Evolutionary conservation across 2,329 filamentous ascomycete genomes (phyloP).

Genomic region (Biscogniauxia marginata): DNA sequence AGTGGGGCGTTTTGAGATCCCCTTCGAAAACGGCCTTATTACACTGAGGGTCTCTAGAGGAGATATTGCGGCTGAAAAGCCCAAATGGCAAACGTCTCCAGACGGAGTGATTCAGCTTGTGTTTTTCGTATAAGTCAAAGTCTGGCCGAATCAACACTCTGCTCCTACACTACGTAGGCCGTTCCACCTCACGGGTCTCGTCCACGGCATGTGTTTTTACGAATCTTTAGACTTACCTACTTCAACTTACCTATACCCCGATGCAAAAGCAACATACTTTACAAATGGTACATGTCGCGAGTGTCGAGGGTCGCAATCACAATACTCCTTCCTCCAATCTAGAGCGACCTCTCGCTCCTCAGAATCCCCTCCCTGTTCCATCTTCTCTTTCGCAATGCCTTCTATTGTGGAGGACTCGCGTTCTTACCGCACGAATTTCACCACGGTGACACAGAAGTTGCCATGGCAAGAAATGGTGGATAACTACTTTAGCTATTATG

Average conservation of each 20-base stretch:
- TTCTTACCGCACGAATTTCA: slow-evolving; percentile 20
- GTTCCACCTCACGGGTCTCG: background rate
- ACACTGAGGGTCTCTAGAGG: background rate
- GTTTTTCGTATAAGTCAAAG: background rate
- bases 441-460: slow-evolving; percentile 19
- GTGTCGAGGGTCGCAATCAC: slow-evolving; percentile 7
- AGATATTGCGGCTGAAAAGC: background rate
- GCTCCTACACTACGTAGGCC: background rate
- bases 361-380: background rate
- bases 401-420: slow-evolving; percentile 23
- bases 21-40: background rate
- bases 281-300: slow-evolving; percentile 17
- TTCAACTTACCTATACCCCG: background rate
- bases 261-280: slow-evolving; percentile 3
- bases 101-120: background rate
- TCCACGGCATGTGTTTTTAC: slow-evolving; percentile 3
- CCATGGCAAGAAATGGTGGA: slow-evolving; percentile 28
- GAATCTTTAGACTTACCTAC: background rate
- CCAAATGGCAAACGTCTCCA: background rate
- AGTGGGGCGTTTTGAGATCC: background rate
- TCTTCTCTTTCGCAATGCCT: slow-evolving; percentile 10
- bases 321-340: slow-evolving; percentile 8
- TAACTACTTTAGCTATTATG: slow-evolving; percentile 40
- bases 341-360: slow-evolving; percentile 6
- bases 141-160: background rate